Evolutionary conservation across 257 asterid genomes (phyloP), one percentile per base, ranked within the genome.

Genomic region (Solanum lignicaule): DNA sequence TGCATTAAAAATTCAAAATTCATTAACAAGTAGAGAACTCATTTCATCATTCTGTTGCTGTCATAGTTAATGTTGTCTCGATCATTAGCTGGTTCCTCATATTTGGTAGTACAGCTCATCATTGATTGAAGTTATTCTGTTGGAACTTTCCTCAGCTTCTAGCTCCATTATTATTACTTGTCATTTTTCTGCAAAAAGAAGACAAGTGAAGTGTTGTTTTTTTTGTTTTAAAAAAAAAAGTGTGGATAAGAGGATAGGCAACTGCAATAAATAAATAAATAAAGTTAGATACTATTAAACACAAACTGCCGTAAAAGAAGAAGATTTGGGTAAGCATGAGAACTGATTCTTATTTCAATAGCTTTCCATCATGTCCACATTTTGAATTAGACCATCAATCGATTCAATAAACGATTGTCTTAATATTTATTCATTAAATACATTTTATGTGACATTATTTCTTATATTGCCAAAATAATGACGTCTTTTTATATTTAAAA

Each of bases 291-390:
- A 73, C 35, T 23, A 9, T 78, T 58, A n/a, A 74, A 73, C 33
- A 58, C 71, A 84, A 88, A 84, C 58, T 58, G 69, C 69, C 46
- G 3, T 73, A 88, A 84, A 29, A 84, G 55, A 85, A 41, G 35
- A 29, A 25, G 35, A 83, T 83, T 73, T 87, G 32, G 60, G 65
- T 60, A 39, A 46, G 31, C 38, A 6, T 16, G 33, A 62, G 21
- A 18, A 55, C 25, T 52, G 84, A 79, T 43, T 41, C 38, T 43
- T 79, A 43, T 79, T 79, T 79, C 66, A 25, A n/a, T 43, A 41
- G 25, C 66, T 79, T 79, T 79, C 38, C 36, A 8, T 2, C 15
- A 14, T 75, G 83, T 75, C 83, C 83, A 38, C 83, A 75, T 75
- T 78, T 25, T 78, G 15, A 78, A 78, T 27, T 79, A 2, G 65